A percentile compares a stretch with the other conserved stretches of the same genome.
These are phyloP conservation scores for Lasiodiplodia hormozganensis DNA, from an alignment of 2,329 filamentous ascomycete genomes.

Conservation along the genomic window DNA sequence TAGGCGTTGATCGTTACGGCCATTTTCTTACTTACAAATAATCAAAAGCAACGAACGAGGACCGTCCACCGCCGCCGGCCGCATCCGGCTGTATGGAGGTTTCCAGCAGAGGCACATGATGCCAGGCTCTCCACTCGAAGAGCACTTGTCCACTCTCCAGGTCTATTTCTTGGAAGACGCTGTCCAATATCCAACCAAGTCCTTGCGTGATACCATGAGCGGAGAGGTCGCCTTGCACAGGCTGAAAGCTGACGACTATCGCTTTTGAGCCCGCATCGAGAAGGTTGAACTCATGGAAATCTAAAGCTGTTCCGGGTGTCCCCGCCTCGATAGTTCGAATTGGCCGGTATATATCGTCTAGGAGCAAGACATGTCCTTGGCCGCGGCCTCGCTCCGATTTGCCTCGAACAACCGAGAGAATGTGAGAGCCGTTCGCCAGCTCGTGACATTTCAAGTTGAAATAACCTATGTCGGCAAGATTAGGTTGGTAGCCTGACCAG, in stretches of 20 bases:
- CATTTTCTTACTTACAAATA: neutral
- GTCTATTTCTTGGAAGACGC: slow-evolving; percentile 52
- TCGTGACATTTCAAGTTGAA: slow-evolving; percentile 1
- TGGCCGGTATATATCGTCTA: slow-evolving; percentile 58
- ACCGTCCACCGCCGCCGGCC: neutral
- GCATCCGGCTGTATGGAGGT: too few relatives aligned
- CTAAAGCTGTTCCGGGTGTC: slow-evolving; percentile 50
- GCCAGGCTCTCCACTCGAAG: slow-evolving; percentile 66
- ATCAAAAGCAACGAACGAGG: neutral
- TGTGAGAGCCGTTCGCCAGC: slow-evolving; percentile 53
- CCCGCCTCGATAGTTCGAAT: slow-evolving; percentile 41
- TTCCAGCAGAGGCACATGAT: slow-evolving; percentile 56
- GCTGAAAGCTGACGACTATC: slow-evolving; percentile 49
- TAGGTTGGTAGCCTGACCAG: slow-evolving; percentile 55
- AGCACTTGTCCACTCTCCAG: slow-evolving; percentile 49
- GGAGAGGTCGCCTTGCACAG: slow-evolving; percentile 46
- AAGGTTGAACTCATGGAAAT: slow-evolving; percentile 60
- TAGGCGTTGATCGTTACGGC: neutral
- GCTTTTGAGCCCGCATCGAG: slow-evolving; percentile 51
- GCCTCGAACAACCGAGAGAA: slow-evolving; percentile 61
- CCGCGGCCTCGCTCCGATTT: slow-evolving; percentile 60
- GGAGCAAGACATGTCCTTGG: slow-evolving; percentile 59
- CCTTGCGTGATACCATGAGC: slow-evolving; percentile 40
- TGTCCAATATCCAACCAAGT: slow-evolving; percentile 51
- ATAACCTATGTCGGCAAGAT: slow-evolving; percentile 48